Conservation (phyloP, 192 early-diverging fungal species). For the Borealophlyctis nickersoniae region DNA sequence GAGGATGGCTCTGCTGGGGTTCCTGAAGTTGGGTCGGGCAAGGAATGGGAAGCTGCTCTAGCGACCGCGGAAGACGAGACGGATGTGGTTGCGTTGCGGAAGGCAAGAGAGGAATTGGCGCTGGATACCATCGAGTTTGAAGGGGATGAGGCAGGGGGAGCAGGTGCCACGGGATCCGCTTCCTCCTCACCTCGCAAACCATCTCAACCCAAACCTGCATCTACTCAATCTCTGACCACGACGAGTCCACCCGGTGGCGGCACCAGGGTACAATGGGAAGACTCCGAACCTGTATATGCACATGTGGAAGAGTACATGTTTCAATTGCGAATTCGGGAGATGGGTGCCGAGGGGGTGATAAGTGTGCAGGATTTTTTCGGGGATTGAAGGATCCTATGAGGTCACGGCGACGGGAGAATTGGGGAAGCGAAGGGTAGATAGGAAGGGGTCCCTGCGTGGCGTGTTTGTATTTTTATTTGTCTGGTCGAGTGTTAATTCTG, state of each 20-base stretch:
- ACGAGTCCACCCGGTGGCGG: too few species aligned
- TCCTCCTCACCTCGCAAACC: too few species aligned
- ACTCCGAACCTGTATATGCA: background rate
- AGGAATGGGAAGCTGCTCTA: slow-evolving; percentile 53
- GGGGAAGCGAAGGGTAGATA: too few species aligned
- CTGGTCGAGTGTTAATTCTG: too few species aligned
- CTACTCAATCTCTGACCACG: too few species aligned
- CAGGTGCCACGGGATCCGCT: background rate
- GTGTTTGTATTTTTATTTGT: too few species aligned
- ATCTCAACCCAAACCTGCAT: too few species aligned
- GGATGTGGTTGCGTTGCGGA: slow-evolving; percentile 56
- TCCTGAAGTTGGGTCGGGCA: slow-evolving; percentile 10
- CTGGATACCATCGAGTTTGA: slow-evolving; percentile 60
- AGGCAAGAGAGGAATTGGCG: slow-evolving; percentile 55
- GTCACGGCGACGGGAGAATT: too few species aligned
- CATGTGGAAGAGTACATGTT: background rate
- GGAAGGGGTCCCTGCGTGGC: too few species aligned
- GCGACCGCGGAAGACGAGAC: slow-evolving; percentile 63
- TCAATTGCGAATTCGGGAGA: background rate
- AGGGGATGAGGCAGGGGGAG: slow-evolving; percentile 35
- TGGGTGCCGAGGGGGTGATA: background rate
- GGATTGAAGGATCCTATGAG: too few species aligned
- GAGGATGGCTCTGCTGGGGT: slow-evolving; percentile 4
- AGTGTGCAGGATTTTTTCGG: background rate
- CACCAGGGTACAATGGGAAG: background rate